These are phyloP conservation scores for Beauveria rudraprayagi DNA, from an alignment of 2,329 filamentous ascomycete species.

Conservation along the genomic window DNA sequence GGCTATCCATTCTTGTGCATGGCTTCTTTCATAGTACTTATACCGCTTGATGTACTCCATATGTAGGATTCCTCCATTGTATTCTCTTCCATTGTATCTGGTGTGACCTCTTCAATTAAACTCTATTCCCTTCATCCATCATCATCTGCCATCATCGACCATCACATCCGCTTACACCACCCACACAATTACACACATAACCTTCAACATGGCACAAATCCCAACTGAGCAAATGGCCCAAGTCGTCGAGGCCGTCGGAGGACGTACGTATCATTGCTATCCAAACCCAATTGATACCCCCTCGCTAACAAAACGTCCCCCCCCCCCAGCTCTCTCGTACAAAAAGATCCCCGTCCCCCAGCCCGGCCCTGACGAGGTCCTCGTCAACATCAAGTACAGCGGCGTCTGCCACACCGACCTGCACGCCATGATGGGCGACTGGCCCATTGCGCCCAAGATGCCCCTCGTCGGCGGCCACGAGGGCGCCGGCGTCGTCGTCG, in stretches of 20 bases:
- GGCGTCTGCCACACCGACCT: constrained; percentile 87
- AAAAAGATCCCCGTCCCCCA: constrained; percentile 75
- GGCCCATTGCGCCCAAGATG: constrained; percentile 74
- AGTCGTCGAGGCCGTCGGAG: constrained; percentile 75
- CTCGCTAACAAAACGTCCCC: constrained; percentile 3
- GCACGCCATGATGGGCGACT: constrained; percentile 77
- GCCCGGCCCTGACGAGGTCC: constrained; percentile 82
- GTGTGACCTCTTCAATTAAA: too few relatives aligned
- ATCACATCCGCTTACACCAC: not conserved
- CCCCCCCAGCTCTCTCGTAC: constrained; percentile 50
- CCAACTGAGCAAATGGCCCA: constrained; percentile 86
- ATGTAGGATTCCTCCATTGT: too few relatives aligned
- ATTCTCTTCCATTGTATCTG: too few relatives aligned
- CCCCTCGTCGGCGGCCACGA: constrained; percentile 78
- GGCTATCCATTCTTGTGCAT: too few relatives aligned
- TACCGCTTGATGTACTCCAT: too few relatives aligned
- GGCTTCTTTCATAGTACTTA: too few relatives aligned
- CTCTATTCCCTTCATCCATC: not conserved
- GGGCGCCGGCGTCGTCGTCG: constrained; percentile 76
- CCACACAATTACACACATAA: constrained; percentile 9
- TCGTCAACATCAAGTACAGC: constrained; percentile 84
- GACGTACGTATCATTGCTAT: constrained; percentile 37
- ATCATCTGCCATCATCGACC: not conserved
- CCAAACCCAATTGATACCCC: constrained; percentile 13
- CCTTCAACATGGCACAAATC: constrained; percentile 40